Base-by-base conservation (phyloP, 2,329 filamentous ascomycete genomes). In the Sclerotinia sclerotiorum region DNA sequence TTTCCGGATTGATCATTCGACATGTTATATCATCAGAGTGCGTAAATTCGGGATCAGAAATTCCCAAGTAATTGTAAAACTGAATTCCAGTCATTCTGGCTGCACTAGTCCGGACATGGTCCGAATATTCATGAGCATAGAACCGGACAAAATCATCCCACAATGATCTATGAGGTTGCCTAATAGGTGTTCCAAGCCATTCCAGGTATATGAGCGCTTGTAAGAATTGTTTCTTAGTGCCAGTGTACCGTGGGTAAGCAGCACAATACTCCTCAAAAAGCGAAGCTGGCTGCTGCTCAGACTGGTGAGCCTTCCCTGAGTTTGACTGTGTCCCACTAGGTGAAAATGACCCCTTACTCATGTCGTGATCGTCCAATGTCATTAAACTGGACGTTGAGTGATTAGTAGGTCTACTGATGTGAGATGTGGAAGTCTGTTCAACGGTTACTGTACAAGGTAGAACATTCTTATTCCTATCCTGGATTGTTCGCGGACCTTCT, bases 91-190 rank as follows among this genome's bases (percentile, higher is more conserved):
- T 52, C 32, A 67, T 48, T 29, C 27, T 39, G 49, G n/a, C 21
- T 24, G 35, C 8, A 63, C 48, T 24, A 24, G 35, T 19, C 10
- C 15, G n/a, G 29, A 68, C 15, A 56, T 68, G 46, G 7, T 56
- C 27, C 21, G 51, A 48, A 70, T 81, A 87, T 0, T 80, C 78
- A 0, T 74, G 74, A 1, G 80, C 77, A 63, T 82, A 85, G 3
- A 76, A 76, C 15, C 78, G 76, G 57, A 87, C 80, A 65, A 86
- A 84, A 67, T 87, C 85, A 71, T 87, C 85, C 69, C 81, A 86
- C 0, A 85, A 73, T 65, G 77, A 83, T 32, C 80, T 79, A 17
- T 79, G 78, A 24, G 85, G 73, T 5, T 72, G 64, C 11, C 76
- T 75, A 5, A 76, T 71, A 24, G 75, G 70, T 32, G 76, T 72